Evolutionary conservation across 2,329 filamentous ascomycete species (phyloP), one percentile per base, ranked within the genome.

Genomic region (Juglanconis juglandina): DNA sequence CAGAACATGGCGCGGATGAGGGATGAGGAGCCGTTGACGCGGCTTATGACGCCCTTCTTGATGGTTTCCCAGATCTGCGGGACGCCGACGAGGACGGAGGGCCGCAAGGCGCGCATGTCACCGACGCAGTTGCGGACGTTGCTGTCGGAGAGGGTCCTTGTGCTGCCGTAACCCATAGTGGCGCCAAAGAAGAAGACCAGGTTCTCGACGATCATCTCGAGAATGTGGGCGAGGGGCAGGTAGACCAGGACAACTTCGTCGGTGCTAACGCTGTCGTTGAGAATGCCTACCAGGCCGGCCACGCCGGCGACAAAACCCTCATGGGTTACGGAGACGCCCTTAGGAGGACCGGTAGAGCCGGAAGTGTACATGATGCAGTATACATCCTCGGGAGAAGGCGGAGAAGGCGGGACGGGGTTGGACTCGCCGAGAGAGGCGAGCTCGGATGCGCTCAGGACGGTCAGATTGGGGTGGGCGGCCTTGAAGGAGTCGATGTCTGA

Each of bases 31-130:
- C 83, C 79, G 71, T 90, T 88, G 62, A 98, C 87, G 75, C 92
- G 92, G 68, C 80, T 77, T 65, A 94, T 80, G 69, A 99, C 90
- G 58, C 95, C 95, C 81, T 99, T 99, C 81, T 92, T 94, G 69
- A 99, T 89, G 1, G 91, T 93, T 77, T 99, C 95, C 93, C 94
- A 99, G 37, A 99, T 89, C 61, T 96, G 93, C 1, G 95, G 95
- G 3, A 99, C 95, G 73, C 95, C 95, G 44, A 97, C 90, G 72
- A 99, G 84, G 71, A 97, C 84, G 2, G 92, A 96, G 1, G 95
- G 95, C 68, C 84, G 85, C 72, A 98, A 89, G 71, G 97, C 93
- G 63, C 90, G 89, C 77, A 99, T 96, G 69, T 99, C 95, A 67
- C 95, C 94, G 67, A 88, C 86, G 79, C 91, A 97, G 75, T 98